phyloP scores from a whole-genome alignment of 805 yeast species.

The Pichia manshurica region DNA sequence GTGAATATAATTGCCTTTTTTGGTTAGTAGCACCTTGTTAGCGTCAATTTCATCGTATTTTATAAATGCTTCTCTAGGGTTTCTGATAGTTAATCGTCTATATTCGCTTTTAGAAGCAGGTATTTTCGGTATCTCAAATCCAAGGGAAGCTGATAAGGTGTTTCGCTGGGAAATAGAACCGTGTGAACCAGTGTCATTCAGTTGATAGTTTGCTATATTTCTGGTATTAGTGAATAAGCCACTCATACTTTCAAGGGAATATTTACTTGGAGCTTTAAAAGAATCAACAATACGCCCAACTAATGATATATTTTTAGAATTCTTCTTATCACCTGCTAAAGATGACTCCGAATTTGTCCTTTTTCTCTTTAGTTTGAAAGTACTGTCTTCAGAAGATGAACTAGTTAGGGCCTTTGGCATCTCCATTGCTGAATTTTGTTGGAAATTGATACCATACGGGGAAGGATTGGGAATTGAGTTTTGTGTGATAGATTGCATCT shows the following conservation, averaged over 20 bases:
- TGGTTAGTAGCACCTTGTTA: constrained; percentile 23
- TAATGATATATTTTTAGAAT: constrained; percentile 1
- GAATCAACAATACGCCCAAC: constrained; percentile 17
- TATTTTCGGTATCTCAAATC: constrained; percentile 7
- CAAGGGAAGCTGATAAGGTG: neutral
- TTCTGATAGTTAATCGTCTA: constrained; percentile 23
- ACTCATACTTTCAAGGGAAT: constrained; percentile 23
- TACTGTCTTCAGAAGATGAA: constrained; percentile 3
- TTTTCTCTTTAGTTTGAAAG: constrained; percentile 19
- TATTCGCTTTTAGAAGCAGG: constrained; percentile 21
- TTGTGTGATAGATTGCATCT: neutral
- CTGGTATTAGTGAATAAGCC: constrained; percentile 28
- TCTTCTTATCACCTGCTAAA: constrained; percentile 5
- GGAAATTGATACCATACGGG: constrained; percentile 26
- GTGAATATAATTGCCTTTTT: constrained; percentile 5
- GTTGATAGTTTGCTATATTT: neutral
- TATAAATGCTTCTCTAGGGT: constrained; percentile 23
- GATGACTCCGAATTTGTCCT: constrained; percentile 21
- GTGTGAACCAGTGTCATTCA: too few relatives aligned
- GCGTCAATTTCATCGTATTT: constrained; percentile 29
- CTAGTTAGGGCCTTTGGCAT: constrained; percentile 30
- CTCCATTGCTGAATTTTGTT: constrained; percentile 14
- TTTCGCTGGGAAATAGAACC: neutral
- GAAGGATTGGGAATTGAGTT: neutral
- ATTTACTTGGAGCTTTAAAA: constrained; percentile 19